Evolutionary conservation across 768 basidiomycete species (phyloP).

Genomic region (Rhizopogon rudus): DNA sequence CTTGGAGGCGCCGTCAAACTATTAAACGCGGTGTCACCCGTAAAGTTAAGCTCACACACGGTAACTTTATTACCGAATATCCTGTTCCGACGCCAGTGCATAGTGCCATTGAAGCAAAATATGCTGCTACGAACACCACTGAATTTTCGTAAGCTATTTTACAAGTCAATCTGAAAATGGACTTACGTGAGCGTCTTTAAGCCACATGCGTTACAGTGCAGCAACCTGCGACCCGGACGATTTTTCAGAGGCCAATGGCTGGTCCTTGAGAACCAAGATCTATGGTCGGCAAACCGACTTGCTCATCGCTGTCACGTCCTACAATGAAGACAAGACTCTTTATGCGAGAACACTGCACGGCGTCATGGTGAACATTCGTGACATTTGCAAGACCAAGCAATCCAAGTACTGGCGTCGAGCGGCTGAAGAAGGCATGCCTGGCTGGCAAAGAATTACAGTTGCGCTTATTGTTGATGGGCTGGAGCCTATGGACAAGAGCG

Average conservation of each 20-base stretch:
- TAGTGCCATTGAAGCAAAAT: slow-evolving; percentile 80
- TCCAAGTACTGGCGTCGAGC: slow-evolving; percentile 86
- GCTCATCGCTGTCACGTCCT: slow-evolving; percentile 90
- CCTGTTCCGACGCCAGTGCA: slow-evolving; percentile 79
- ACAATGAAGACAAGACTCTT: slow-evolving; percentile 91
- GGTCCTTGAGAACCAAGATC: slow-evolving; percentile 75
- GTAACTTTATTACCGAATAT: slow-evolving; percentile 91
- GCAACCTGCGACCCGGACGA: slow-evolving; percentile 92
- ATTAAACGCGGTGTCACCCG: slow-evolving; percentile 93
- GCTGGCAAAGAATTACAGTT: slow-evolving; percentile 90
- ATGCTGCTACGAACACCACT: slow-evolving; percentile 63
- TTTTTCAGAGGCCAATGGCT: slow-evolving; percentile 74
- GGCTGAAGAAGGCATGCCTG: slow-evolving; percentile 79
- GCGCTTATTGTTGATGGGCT: slow-evolving; percentile 91
- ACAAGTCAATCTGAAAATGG: not conserved
- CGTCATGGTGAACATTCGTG: slow-evolving; percentile 96
- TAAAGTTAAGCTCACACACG: slow-evolving; percentile 89
- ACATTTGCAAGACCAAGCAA: slow-evolving; percentile 95
- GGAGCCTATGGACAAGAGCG: slow-evolving; percentile 93
- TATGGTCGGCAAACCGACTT: slow-evolving; percentile 91
- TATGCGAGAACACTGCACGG: slow-evolving; percentile 90
- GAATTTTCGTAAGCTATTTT: slow-evolving; percentile 78
- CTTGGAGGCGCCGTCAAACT: slow-evolving; percentile 76
- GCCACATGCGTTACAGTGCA: slow-evolving; percentile 92
- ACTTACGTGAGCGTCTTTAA: slow-evolving; percentile 9